phyloP scores from a whole-genome alignment of 139 green algal species.

The Chara braunii region DNA sequence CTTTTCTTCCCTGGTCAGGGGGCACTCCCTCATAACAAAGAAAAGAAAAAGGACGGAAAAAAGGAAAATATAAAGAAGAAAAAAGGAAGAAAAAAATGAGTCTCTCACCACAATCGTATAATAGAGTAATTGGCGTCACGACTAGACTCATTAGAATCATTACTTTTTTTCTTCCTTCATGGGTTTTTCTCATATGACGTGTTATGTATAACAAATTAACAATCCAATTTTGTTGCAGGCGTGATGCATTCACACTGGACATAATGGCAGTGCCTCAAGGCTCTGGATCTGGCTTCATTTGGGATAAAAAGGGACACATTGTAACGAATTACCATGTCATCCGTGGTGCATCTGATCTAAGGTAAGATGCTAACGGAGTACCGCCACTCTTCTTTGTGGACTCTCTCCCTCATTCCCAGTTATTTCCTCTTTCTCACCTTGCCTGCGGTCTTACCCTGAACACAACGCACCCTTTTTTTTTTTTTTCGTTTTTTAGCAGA shows the following conservation, averaged over 20 bases:
- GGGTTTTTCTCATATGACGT: too few relatives aligned
- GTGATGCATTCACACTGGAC: constrained; percentile 64
- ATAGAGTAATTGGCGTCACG: not conserved
- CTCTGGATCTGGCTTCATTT: constrained; percentile 65
- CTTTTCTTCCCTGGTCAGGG: too few relatives aligned
- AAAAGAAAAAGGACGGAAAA: too few relatives aligned
- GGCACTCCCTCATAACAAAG: too few relatives aligned
- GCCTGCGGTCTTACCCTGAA: not conserved
- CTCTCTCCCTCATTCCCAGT: not conserved
- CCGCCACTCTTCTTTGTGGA: not conserved
- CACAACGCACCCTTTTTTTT: not conserved
- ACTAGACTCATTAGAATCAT: not conserved
- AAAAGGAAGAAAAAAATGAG: too few relatives aligned
- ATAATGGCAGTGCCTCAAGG: constrained; percentile 65
- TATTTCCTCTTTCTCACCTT: not conserved
- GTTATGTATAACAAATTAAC: too few relatives aligned
- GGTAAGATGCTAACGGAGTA: constrained; percentile 21
- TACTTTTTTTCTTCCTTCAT: too few relatives aligned
- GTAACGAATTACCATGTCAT: constrained; percentile 79
- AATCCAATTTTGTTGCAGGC: constrained; percentile 35
- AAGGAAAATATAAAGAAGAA: too few relatives aligned
- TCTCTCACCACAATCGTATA: not conserved
- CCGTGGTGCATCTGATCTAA: constrained; percentile 44
- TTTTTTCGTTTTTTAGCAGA: not conserved
- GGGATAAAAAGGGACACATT: constrained; percentile 58